Evolutionary conservation across 1,284 basidiomycete species (phyloP).

Genomic region (Rhodofomes roseus): DNA sequence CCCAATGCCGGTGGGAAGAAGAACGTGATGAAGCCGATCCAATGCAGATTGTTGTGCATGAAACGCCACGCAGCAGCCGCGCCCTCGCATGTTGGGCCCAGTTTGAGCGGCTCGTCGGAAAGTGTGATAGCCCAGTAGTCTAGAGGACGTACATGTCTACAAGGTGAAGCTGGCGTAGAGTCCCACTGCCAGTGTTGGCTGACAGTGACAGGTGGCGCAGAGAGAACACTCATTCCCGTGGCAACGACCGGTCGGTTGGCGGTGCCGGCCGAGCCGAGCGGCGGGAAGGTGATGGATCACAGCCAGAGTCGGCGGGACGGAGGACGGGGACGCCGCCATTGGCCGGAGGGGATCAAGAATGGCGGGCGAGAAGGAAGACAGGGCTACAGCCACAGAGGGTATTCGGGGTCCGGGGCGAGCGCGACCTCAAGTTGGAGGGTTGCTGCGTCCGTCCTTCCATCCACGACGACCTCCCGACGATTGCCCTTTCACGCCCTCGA

Average conservation of each 20-base stretch:
- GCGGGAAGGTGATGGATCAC: neutral
- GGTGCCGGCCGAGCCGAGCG: neutral
- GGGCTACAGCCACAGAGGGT: neutral
- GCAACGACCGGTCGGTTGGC: neutral
- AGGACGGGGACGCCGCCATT: neutral
- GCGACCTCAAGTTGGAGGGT: slow-evolving; percentile 4
- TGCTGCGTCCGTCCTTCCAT: slow-evolving; percentile 6
- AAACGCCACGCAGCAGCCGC: no score
- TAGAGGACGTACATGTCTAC: no score
- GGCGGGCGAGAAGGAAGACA: neutral
- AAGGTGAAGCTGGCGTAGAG: neutral
- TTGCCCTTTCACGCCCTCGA: neutral
- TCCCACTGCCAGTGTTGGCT: neutral
- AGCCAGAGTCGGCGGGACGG: neutral
- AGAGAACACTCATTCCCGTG: neutral
- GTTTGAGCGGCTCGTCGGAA: no score
- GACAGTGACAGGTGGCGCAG: neutral
- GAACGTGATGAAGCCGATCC: no score
- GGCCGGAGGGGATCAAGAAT: neutral
- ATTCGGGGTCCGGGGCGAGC: neutral
- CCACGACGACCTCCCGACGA: slow-evolving; percentile 3
- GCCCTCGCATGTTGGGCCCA: no score
- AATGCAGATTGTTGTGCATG: no score
- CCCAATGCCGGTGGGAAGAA: no score
- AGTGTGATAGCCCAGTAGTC: no score